These are phyloP conservation scores for Rhodamnia rubescens DNA, from an alignment of 345 rosid genomes.

Conservation along the genomic window DNA sequence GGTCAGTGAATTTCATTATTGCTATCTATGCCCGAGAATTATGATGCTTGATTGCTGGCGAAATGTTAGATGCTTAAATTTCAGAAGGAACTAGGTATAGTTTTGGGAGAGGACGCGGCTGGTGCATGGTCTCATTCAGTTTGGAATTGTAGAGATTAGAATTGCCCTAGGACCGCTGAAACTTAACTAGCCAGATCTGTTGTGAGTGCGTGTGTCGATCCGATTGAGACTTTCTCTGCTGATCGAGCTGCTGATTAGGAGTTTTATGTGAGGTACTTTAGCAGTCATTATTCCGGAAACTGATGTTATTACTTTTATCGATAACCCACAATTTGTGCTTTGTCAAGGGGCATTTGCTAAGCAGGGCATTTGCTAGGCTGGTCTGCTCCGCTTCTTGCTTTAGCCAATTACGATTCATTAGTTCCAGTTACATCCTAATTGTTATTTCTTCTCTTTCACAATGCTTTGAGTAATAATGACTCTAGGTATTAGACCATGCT, in stretches of 20 bases:
- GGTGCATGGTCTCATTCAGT: not conserved
- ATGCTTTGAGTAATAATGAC: not conserved
- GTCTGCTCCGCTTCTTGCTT: not conserved
- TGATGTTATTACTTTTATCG: not conserved
- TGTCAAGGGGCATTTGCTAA: not conserved
- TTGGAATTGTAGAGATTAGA: not conserved
- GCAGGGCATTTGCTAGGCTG: not conserved
- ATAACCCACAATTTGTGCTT: not conserved
- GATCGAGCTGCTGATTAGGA: not conserved
- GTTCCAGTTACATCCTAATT: not conserved
- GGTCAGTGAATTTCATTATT: not conserved
- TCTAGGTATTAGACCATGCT: not conserved
- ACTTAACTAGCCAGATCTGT: not conserved
- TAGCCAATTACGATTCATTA: not conserved
- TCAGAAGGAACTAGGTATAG: not conserved
- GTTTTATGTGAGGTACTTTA: rapidly evolving
- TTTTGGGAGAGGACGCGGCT: not conserved
- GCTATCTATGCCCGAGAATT: not conserved
- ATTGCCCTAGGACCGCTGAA: not conserved
- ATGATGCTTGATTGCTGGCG: not conserved
- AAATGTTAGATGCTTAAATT: not conserved
- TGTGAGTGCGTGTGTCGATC: not conserved
- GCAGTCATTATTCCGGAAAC: not conserved
- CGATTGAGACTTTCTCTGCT: not conserved
- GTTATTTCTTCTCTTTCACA: not conserved